Base-by-base conservation (phyloP, 2,329 filamentous ascomycete genomes). In the Aspergillus fijiensis region DNA sequence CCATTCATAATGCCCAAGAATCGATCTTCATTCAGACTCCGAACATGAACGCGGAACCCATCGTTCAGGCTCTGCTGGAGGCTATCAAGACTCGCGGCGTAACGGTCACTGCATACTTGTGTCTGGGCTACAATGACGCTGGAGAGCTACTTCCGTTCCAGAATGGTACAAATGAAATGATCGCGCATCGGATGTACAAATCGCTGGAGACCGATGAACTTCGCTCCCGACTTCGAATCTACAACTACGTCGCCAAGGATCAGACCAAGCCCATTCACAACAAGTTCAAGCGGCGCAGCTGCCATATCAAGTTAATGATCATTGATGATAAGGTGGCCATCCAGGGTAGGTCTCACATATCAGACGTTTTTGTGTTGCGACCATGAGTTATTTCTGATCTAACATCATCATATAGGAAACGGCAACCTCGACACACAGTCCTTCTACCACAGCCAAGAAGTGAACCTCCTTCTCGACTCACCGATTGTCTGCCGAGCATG, bases 381-480 rank as follows among this genome's bases (percentile, higher is more conserved):
- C 27, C 27, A 9, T 29, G 27, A 7, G 27, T 29, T 29, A 3
- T 29, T 9, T 2, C 7, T 29, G 7, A 29, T 29, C 27, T 29
- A 29, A 29, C 27, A 3, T 29, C 27, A 9, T 29, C 7, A 10
- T 4, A 16, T 6, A 35, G 74, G 90, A 3, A 90, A 85, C 64
- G 90, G 89, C 0, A 94, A 93, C 69, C 88, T 92, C 71, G 90
- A 94, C 67, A 92, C 90, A 1, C 90, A 94, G 74, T 87, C 83
- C 21, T 93, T 89, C 87, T 92, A 83, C 65, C 90, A 94, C 69
- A 87, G 84, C 57, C 89, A 92, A 72, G 90, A 94, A 72, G 83
- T 90, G 57, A 93, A 94, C 65, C 74, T 93, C 25, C 85, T 94
- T 83, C 76, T 92, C 5, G 90, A 94, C 63, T 88, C 84, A 21